A percentile compares a stretch with the other conserved stretches of the same genome.
Conservation (phyloP, 176 grass and related monocot species). For the Avena sativa region DNA sequence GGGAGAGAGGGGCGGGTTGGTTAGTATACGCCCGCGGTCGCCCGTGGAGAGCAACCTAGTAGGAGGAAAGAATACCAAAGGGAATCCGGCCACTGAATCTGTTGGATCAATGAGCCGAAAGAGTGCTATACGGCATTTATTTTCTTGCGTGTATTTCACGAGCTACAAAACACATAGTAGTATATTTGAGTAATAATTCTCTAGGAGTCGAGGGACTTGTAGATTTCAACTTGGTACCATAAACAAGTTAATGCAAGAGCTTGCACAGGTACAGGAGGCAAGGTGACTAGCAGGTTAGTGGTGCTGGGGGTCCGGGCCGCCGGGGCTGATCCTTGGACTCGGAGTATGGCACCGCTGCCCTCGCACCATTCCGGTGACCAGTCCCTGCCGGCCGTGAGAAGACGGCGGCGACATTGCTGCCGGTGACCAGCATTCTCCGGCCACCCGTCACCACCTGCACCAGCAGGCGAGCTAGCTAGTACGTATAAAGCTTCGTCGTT, state of each 20-base stretch:
- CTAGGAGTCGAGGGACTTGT: neutral
- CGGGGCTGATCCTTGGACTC: slow-evolving; percentile 65
- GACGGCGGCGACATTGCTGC: neutral
- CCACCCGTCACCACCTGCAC: no score
- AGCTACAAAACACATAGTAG: neutral
- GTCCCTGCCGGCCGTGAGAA: neutral
- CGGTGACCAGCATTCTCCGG: slow-evolving; percentile 45
- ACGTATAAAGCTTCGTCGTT: no score
- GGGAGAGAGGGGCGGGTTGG: no score
- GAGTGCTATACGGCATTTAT: neutral
- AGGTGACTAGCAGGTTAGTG: slow-evolving; percentile 34
- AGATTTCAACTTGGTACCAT: neutral
- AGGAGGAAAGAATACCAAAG: no score
- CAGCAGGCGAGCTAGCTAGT: no score
- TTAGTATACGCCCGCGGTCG: no score
- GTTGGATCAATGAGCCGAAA: no score
- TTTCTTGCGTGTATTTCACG: neutral
- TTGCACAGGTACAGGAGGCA: neutral
- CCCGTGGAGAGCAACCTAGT: no score
- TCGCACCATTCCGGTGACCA: neutral
- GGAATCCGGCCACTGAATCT: no score
- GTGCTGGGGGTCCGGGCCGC: slow-evolving; percentile 71
- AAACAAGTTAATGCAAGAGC: neutral
- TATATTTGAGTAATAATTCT: no score
- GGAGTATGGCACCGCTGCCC: neutral